phyloP scores from a whole-genome alignment of 2,329 filamentous ascomycete genomes.

The Sclerotinia spermophila region DNA sequence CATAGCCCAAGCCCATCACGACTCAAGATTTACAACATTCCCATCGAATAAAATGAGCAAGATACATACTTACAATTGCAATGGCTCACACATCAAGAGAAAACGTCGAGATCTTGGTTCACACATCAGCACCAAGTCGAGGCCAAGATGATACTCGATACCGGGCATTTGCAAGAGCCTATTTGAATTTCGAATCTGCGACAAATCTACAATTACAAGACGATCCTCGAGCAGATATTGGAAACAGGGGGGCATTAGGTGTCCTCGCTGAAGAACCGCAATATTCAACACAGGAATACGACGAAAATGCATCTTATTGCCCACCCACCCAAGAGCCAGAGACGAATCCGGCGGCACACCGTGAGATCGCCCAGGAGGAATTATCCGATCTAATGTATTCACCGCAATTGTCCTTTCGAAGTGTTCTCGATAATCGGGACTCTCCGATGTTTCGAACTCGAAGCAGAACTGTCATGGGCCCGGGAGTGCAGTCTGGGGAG shows the following conservation, averaged over 20 bases:
- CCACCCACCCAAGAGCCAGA: conserved; percentile 12
- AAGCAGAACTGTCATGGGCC: not conserved
- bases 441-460: conserved; percentile 31
- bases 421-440: conserved; percentile 32
- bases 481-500: not conserved
- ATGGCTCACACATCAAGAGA: conserved; percentile 27
- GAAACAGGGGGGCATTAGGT: not conserved
- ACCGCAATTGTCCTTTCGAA: conserved; percentile 32
- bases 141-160: conserved; percentile 36
- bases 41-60: not conserved
- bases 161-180: conserved; percentile 35
- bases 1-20: no score
- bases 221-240: not conserved
- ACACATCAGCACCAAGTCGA: conserved; percentile 35
- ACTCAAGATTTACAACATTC: not conserved
- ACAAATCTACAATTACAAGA: conserved; percentile 20
- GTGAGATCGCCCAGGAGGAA: not conserved
- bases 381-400: conserved; percentile 19
- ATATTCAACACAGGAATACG: conserved; percentile 25
- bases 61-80: not conserved
- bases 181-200: conserved; percentile 32
- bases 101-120: conserved; percentile 37
- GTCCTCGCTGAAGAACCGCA: conserved; percentile 37
- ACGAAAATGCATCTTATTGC: conserved; percentile 29
- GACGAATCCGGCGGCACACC: not conserved